phyloP scores from a whole-genome alignment of 2,329 filamentous ascomycete species.

The Stemphylium lycopersici region DNA sequence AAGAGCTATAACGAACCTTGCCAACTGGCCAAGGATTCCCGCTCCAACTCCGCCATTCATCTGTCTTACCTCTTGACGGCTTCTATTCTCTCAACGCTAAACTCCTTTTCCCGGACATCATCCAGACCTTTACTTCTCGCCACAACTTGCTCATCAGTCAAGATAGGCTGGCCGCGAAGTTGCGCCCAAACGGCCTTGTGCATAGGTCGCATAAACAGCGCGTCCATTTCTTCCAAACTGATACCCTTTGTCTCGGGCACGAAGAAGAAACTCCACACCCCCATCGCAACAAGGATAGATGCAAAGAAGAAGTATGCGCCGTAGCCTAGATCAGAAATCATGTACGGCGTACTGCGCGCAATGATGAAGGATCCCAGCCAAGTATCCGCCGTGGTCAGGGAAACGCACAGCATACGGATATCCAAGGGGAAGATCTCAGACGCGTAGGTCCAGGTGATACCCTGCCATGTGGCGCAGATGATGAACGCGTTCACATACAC shows the following conservation, averaged over 20 bases:
- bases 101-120: conserved; percentile 21
- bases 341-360: conserved; percentile 48
- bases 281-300: conserved; percentile 37
- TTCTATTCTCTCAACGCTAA: conserved; percentile 29
- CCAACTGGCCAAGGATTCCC: neutral
- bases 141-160: conserved; percentile 22
- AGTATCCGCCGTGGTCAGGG: conserved; percentile 47
- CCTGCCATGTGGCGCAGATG: conserved; percentile 55
- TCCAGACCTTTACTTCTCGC: conserved; percentile 26
- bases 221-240: conserved; percentile 41
- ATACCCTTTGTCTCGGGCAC: conserved; percentile 43
- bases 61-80: conserved; percentile 8
- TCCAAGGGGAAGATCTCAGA: conserved; percentile 57
- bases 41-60: neutral
- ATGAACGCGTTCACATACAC: conserved; percentile 63
- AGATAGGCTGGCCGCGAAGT: conserved; percentile 27
- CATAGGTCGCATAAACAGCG: conserved; percentile 36
- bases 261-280: conserved; percentile 42
- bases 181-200: conserved; percentile 42
- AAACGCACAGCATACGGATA: conserved; percentile 50
- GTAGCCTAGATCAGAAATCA: conserved; percentile 47
- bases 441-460: conserved; percentile 53
- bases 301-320: conserved; percentile 51
- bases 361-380: conserved; percentile 52
- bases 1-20: neutral